Evolutionary conservation across 1,284 basidiomycete species (phyloP), one percentile per base, ranked within the genome.

Genomic region (Psilocybe mexicana): DNA sequence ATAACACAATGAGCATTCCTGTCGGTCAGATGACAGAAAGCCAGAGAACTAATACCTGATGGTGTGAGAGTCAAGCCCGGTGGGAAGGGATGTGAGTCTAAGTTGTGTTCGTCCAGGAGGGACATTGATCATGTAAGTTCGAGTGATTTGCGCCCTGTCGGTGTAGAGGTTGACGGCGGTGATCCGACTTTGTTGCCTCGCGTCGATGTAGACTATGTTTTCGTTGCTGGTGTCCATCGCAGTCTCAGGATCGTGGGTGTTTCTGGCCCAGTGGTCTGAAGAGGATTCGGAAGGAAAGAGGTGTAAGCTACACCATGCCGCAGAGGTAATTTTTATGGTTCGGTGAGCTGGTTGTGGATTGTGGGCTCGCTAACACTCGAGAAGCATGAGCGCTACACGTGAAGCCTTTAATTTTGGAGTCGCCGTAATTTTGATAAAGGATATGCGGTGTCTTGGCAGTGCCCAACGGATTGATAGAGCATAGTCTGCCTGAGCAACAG

Each of bases 81-180:
- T 63, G 0, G 72, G 68, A 5, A 74, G 58, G 8, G 59, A 63
- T 2, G 52, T 52, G 33, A 73, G 62, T 10, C 55, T 61, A 3
- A 73, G 56, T 25, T 67, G 64, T 46, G 69, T 74, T 49, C 63
- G 61, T 1, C 72, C 72, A 25, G 63, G 61, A 25, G 63, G 62
- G n/a, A 73, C 63, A 6, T 49, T 48, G 47, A 70, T 59, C 28
- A 63, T 43, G 25, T 48, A 33, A 25, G 28, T 6, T 26, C 46
- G 46, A 28, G 46, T 48, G 28, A 48, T 18, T 2, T 48, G 46
- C 4, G 46, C 46, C 10, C n/a, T 6, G 28, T 18, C 10, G 6
- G 8, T 26, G 28, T 30, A 33, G 10, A 48, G 46, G 46, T 33
- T 48, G n/a, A 48, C 26, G 25, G 18, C 28, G 38, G n/a, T 33